Evolutionary conservation across 495 filamentous ascomycete genomes (phyloP).

Genomic region (Staphylotrichum tortipilum): DNA sequence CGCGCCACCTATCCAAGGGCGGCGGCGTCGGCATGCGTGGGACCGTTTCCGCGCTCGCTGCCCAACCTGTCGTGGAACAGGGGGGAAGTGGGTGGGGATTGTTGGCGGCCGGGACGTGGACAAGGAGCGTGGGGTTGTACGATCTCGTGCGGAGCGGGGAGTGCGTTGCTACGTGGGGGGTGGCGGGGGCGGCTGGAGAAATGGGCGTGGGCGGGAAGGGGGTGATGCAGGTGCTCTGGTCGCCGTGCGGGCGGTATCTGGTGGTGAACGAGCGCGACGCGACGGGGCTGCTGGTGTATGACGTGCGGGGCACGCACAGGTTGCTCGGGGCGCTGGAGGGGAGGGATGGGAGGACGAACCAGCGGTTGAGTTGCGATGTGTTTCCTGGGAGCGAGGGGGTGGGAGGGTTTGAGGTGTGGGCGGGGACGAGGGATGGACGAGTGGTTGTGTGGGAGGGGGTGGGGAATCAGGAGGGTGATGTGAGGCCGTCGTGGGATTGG

Average conservation of each 20-base stretch:
- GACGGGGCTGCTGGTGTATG: constrained; percentile 67
- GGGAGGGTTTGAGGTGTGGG: constrained; percentile 68
- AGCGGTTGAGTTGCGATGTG: constrained; percentile 70
- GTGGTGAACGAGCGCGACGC: constrained; percentile 79
- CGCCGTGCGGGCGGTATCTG: constrained; percentile 77
- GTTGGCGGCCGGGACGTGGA: constrained; percentile 77
- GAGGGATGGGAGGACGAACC: constrained; percentile 62
- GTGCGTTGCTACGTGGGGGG: constrained; percentile 57
- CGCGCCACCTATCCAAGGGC: constrained; percentile 58
- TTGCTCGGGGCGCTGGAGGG: constrained; percentile 63
- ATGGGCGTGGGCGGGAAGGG: constrained; percentile 52
- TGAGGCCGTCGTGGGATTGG: constrained; percentile 51
- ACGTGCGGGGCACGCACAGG: constrained; percentile 64
- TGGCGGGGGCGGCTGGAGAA: constrained; percentile 33
- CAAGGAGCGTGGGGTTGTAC: constrained; percentile 68
- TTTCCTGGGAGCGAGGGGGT: constrained; percentile 34
- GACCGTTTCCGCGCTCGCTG: constrained; percentile 57
- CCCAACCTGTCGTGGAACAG: constrained; percentile 15
- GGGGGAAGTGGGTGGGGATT: constrained; percentile 29
- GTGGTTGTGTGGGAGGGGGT: constrained; percentile 69
- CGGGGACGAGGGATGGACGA: constrained; percentile 68
- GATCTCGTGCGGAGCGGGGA: constrained; percentile 57
- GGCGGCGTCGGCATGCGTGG: constrained; percentile 77
- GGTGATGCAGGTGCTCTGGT: constrained; percentile 70
- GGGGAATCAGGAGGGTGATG: constrained; percentile 43